These are phyloP conservation scores for Flaveria sonorensis DNA, from an alignment of 129 eudicot genomes.

Conservation along the genomic window DNA sequence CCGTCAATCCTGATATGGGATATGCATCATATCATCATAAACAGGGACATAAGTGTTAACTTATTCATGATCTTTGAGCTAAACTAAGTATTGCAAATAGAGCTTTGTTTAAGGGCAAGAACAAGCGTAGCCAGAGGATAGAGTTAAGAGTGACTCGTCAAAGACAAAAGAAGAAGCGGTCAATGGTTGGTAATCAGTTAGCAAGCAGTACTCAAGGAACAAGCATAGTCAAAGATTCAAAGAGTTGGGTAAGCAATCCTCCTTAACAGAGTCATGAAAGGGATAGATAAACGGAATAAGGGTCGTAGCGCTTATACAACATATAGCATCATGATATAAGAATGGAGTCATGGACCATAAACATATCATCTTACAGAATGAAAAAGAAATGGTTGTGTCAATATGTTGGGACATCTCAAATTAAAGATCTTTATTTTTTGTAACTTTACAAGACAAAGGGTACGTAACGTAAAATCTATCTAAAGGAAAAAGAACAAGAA, in stretches of 20 bases:
- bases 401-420: neutral
- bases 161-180: neutral
- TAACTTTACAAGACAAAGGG: neutral
- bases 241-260: neutral
- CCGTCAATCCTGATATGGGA: neutral
- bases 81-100: neutral
- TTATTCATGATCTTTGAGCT: neutral
- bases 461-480: neutral
- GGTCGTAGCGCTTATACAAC: neutral
- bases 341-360: slow-evolving; percentile 21
- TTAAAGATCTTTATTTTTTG: neutral
- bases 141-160: neutral
- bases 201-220: neutral
- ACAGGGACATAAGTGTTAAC: neutral
- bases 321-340: neutral
- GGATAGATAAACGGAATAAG: neutral
- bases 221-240: neutral
- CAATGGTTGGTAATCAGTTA: neutral
- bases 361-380: neutral
- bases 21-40: slow-evolving; percentile 4
- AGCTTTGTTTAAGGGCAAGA: neutral
- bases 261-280: neutral
- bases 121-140: neutral
- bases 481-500: neutral
- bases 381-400: slow-evolving; percentile 8